Evolutionary conservation across 2,329 filamentous ascomycete genomes (phyloP).

Genomic region (Cordyceps tenuipes): DNA sequence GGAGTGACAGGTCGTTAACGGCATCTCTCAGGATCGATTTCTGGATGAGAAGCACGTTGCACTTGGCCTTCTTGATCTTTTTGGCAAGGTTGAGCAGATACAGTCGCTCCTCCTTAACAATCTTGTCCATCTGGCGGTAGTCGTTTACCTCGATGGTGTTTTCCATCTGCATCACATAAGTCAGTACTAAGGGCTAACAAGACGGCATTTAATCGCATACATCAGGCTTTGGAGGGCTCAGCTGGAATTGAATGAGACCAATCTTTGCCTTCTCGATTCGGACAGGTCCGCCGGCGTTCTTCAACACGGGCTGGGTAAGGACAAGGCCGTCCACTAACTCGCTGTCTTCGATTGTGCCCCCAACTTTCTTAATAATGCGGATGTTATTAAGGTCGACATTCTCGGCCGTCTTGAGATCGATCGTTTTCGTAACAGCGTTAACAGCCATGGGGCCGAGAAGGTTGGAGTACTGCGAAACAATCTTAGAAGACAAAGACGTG

Average conservation of each 20-base stretch:
- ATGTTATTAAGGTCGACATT: constrained; percentile 97
- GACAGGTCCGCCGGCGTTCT: constrained; percentile 82
- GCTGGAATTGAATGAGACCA: constrained; percentile 95
- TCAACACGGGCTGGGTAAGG: constrained; percentile 84
- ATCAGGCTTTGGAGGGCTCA: constrained; percentile 95
- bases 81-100: constrained; percentile 98
- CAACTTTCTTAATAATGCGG: constrained; percentile 92
- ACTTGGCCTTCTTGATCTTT: constrained; percentile 99
- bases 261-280: constrained; percentile 97
- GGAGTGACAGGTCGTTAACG: constrained; percentile 92
- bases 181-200: constrained; percentile 1
- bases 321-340: constrained; percentile 95
- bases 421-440: constrained; percentile 89
- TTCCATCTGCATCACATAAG: constrained; percentile 64
- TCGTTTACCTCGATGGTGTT: constrained; percentile 99
- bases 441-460: constrained; percentile 96
- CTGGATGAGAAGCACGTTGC: constrained; percentile 95
- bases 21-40: constrained; percentile 97
- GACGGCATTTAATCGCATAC: constrained; percentile 39
- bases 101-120: constrained; percentile 95
- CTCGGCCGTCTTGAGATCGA: constrained; percentile 89
- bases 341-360: constrained; percentile 96
- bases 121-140: constrained; percentile 99
- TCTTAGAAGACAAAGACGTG: constrained; percentile 95
- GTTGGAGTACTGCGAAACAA: constrained; percentile 94